A percentile compares a stretch with the other conserved stretches of the same genome.
Conservation (phyloP, 1,139 yeast genomes). For the Protomyces pachydermus region DNA sequence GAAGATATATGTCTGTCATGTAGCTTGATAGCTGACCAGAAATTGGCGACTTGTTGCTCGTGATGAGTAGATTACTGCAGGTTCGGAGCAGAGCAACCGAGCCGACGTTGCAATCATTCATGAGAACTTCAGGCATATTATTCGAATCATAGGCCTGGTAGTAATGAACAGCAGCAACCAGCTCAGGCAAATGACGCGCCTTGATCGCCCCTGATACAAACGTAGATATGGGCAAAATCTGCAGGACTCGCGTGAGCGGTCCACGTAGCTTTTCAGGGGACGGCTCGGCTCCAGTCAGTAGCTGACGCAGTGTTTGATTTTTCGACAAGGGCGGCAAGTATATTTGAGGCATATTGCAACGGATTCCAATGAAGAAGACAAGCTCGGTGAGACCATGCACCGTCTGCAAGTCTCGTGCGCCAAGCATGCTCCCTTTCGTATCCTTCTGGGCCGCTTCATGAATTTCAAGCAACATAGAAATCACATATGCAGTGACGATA, state of each 20-base stretch:
- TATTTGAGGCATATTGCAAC: not conserved
- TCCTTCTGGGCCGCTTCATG: not conserved
- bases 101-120: not conserved
- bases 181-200: not conserved
- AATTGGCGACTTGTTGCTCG: no score
- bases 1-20: constrained; percentile 9
- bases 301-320: not conserved
- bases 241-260: not conserved
- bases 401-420: constrained; percentile 2
- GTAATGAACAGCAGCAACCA: not conserved
- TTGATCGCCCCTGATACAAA: not conserved
- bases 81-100: not conserved
- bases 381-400: constrained; percentile 6
- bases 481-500: no score
- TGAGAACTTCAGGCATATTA: not conserved
- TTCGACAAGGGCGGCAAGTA: not conserved
- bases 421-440: not conserved
- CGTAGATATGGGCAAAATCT: not conserved
- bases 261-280: not conserved
- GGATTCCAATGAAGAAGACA: not conserved
- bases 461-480: not conserved
- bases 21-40: not conserved
- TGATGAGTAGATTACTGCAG: not conserved
- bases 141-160: not conserved
- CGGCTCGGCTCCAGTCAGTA: not conserved